Base-by-base conservation (phyloP, 2,329 filamentous ascomycete species). In the Sclerotinia spermophila region DNA sequence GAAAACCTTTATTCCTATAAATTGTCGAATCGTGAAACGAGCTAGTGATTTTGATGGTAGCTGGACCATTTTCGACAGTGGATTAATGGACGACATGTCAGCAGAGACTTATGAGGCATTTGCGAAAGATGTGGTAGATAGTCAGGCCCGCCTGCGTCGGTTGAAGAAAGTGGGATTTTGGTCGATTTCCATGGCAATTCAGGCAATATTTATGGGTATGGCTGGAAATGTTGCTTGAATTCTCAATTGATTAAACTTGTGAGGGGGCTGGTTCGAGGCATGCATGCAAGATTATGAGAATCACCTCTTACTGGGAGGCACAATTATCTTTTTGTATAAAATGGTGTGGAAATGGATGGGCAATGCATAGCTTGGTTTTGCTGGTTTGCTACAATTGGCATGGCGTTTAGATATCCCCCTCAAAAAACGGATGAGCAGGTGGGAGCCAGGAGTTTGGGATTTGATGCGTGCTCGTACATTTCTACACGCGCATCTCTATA, bases 141-240 rank as follows among this genome's bases (percentile, higher is more conserved):
- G 96, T 76, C 91, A 97, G 80, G 92, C 91, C 75, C 89, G 94
- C 67, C 91, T 93, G 75, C 86, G 95, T 66, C 87, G 96, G 59
- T 91, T 99, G 79, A 97, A 94, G 80, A 97, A 98, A 82, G 96
- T 97, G 40, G 96, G 96, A 44, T 90, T 98, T 77, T 99, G 96
- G 96, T 97, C 94, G 4, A 85, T 98, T 70, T 94, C 95, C 76
- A 84, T 99, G 71, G 93, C 95, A 10, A 92, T 95, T 11, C 96
- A 99, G 79, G 96, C 95, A 4, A 86, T 99, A 48, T 96, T 98
- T 79, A 91, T 98, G 83, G 96, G 96, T 15, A 92, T 98, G 85
- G 95, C 94, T 6, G 95, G 95, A 24, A 96, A 94, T 74, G 83
- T 90, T 72, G 85, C 89, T 66, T 88, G 76, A 76, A 30, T 30